Evolutionary conservation across 108 stramenopile genomes (phyloP).

Genomic region (Fragilaria crotonensis): DNA sequence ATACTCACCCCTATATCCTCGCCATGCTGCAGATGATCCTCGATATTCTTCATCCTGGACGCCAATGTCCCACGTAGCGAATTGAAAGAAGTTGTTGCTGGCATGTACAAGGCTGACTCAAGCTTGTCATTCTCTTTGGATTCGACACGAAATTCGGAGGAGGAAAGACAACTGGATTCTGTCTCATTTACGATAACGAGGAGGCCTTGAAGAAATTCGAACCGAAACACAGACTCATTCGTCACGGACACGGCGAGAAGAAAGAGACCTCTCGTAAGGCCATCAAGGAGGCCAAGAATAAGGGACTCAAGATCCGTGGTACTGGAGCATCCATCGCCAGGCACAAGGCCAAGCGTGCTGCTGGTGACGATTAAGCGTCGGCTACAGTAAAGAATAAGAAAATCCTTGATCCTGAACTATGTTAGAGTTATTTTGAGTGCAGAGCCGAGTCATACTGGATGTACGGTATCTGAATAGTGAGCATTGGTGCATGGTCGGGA

Average conservation of each 20-base stretch:
- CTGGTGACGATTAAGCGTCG: conserved; percentile 60
- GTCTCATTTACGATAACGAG: conserved; percentile 94
- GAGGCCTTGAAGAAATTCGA: conserved; percentile 95
- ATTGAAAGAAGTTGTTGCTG: conserved; percentile 87
- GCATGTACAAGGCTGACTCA: conserved; percentile 94
- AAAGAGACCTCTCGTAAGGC: conserved; percentile 94
- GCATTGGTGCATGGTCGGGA: no score
- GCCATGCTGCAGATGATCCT: conserved; percentile 88
- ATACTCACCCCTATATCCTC: no score
- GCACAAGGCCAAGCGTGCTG: conserved; percentile 99
- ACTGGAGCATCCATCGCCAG: conserved; percentile 95
- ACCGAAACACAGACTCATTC: conserved; percentile 92
- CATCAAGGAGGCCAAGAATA: conserved; percentile 99
- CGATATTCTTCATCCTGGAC: conserved; percentile 95
- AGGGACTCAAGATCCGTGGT: conserved; percentile 96
- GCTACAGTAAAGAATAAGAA: not conserved
- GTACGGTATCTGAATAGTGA: no score
- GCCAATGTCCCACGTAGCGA: conserved; percentile 92
- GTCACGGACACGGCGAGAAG: conserved; percentile 78
- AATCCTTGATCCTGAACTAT: no score
- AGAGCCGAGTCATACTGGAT: no score
- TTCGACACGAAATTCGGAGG: conserved; percentile 98
- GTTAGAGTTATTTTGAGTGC: no score
- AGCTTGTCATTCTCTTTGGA: conserved; percentile 85
- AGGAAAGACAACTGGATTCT: conserved; percentile 96